phyloP scores from a whole-genome alignment of 1,284 basidiomycete species.

The Serendipita sp. region DNA sequence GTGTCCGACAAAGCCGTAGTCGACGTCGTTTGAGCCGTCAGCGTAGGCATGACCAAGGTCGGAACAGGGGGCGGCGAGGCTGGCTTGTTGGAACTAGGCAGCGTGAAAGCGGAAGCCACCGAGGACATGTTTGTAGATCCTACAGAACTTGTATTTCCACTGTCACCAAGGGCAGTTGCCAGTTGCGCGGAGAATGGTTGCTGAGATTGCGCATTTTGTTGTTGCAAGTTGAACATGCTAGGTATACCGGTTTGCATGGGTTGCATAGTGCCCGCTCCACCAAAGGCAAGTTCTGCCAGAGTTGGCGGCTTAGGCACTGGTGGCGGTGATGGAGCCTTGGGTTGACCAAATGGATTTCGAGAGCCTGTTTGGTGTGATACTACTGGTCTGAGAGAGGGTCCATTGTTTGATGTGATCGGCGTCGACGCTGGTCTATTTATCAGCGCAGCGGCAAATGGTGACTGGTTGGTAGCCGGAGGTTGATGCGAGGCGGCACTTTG shows the following conservation, averaged over 20 bases:
- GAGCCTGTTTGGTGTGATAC: constrained; percentile 86
- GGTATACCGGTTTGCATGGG: constrained; percentile 12
- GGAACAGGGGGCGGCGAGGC: constrained; percentile 13
- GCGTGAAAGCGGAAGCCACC: constrained; percentile 56
- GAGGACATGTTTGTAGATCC: constrained; percentile 31
- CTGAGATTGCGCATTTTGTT: neutral
- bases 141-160: neutral
- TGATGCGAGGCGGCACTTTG: neutral
- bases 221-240: neutral
- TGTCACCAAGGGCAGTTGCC: neutral
- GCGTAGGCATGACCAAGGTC: constrained; percentile 17
- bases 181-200: constrained; percentile 1
- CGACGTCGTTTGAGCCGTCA: constrained; percentile 26
- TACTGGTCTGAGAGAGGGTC: constrained; percentile 36
- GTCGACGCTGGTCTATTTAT: constrained; percentile 49
- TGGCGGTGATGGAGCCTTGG: constrained; percentile 45
- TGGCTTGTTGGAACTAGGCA: constrained; percentile 24
- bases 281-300: constrained; percentile 65
- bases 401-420: constrained; percentile 30
- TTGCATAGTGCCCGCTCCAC: constrained; percentile 22
- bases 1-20: constrained; percentile 34
- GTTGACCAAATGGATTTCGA: constrained; percentile 85
- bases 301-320: constrained; percentile 64
- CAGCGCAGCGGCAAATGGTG: constrained; percentile 14
- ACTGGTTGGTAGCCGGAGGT: neutral